Percentiles rank a stretch among this genome's conserved stretches.
These are phyloP conservation scores for Eucalyptus dawsonii DNA, from an alignment of 345 rosid species.

Conservation along the genomic window DNA sequence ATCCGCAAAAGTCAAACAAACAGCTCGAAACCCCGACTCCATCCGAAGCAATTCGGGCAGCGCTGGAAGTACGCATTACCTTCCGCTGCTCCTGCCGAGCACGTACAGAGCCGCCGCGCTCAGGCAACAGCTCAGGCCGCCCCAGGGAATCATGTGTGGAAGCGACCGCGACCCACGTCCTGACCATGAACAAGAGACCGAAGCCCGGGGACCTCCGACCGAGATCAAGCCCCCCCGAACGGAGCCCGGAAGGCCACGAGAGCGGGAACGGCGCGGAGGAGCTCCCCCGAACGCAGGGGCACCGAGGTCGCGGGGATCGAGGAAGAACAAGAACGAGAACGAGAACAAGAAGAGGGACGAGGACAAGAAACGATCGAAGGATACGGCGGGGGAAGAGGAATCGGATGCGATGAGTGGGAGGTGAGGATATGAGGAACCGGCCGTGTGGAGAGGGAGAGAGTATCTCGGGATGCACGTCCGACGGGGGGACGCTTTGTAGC, in stretches of 20 bases:
- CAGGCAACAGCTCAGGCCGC: conserved; percentile 82
- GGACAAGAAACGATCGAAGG: neutral
- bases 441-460: neutral
- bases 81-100: conserved; percentile 90
- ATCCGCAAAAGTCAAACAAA: neutral
- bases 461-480: neutral
- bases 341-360: neutral
- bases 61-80: conserved; percentile 5
- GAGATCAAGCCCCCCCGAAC: neutral
- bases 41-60: neutral
- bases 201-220: neutral
- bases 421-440: neutral
- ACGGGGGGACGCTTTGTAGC: neutral
- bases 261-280: neutral
- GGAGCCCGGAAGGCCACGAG: neutral
- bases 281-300: neutral
- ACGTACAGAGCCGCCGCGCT: conserved; percentile 84
- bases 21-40: neutral
- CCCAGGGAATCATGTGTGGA: conserved; percentile 54
- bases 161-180: neutral
- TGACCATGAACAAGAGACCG: neutral
- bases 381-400: neutral
- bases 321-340: neutral
- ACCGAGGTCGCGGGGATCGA: neutral
- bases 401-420: conserved; percentile 12